Evolutionary conservation across 23 red algal genomes (phyloP).

Genomic region (Gracilaria vermiculophylla): DNA sequence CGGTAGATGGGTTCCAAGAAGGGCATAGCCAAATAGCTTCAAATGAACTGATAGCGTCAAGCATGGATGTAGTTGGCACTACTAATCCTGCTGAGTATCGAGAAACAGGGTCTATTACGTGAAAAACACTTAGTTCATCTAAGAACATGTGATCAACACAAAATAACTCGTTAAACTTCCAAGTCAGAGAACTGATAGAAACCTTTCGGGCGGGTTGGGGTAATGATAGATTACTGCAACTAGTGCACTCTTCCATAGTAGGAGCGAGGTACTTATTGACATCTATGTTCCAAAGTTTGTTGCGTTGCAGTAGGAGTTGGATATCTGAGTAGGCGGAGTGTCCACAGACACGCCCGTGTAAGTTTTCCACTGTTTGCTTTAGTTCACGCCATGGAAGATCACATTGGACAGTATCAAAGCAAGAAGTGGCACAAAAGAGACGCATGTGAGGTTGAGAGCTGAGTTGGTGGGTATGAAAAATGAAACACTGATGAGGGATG

Average conservation of each 20-base stretch:
- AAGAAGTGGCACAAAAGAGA: constrained; percentile 5
- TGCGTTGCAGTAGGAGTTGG: background rate
- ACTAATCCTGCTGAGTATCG: constrained; percentile 1
- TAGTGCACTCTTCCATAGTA: constrained; percentile 27
- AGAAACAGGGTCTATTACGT: background rate
- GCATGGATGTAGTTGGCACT: background rate
- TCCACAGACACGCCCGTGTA: constrained; percentile 24
- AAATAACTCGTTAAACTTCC: constrained; percentile 2
- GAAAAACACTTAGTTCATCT: background rate
- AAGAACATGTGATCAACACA: constrained; percentile 40
- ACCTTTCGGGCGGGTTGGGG: constrained; percentile 3
- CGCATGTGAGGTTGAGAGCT: no score
- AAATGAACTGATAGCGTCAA: background rate
- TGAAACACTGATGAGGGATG: background rate
- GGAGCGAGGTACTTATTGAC: background rate
- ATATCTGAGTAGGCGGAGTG: constrained; percentile 9
- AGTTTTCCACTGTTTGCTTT: constrained; percentile 22
- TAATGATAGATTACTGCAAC: background rate
- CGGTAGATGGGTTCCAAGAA: background rate
- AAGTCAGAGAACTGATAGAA: background rate
- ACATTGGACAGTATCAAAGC: no score
- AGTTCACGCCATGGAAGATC: background rate
- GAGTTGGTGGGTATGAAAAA: background rate
- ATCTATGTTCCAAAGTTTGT: background rate
- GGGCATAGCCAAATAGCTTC: constrained; percentile 1